These are phyloP conservation scores for Aspergillus baeticus DNA, from an alignment of 495 filamentous ascomycete genomes.

Conservation along the genomic window DNA sequence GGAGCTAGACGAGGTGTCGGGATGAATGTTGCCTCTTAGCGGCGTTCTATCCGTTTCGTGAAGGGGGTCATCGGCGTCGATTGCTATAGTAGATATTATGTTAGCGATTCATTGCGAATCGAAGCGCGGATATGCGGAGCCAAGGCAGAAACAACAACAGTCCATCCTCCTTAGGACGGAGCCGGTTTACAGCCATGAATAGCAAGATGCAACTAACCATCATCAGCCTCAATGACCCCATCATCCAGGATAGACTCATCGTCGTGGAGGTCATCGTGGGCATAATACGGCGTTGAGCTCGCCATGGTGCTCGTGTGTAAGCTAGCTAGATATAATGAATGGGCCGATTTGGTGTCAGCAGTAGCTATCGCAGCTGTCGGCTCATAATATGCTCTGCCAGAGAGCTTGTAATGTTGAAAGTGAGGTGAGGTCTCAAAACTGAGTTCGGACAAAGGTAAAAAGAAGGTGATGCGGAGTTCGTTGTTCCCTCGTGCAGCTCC, in stretches of 20 bases:
- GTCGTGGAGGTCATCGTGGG: constrained; percentile 37
- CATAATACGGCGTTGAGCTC: constrained; percentile 39
- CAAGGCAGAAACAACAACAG: neutral
- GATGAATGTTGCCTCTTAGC: constrained; percentile 76
- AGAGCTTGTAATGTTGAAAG: constrained; percentile 2
- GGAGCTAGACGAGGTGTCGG: constrained; percentile 42
- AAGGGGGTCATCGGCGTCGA: constrained; percentile 92
- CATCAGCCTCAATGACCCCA: constrained; percentile 93
- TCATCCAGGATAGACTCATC: constrained; percentile 75
- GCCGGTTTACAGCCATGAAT: no score
- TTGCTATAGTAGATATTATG: constrained; percentile 43
- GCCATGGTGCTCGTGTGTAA: constrained; percentile 37
- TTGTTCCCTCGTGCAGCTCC: constrained; percentile 7
- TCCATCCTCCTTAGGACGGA: no score
- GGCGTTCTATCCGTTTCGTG: constrained; percentile 69
- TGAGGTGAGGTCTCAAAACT: no score
- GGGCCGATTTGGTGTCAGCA: neutral
- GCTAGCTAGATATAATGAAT: neutral
- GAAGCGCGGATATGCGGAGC: neutral
- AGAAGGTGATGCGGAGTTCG: neutral
- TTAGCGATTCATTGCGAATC: neutral
- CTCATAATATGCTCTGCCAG: constrained; percentile 4
- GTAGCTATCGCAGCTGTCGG: neutral
- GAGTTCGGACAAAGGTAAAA: neutral
- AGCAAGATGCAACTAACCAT: constrained; percentile 56